A percentile compares a stretch with the other conserved stretches of the same genome.
Evolutionary conservation across 2,329 filamentous ascomycete species (phyloP).

Genomic region (Fusarium sp.): DNA sequence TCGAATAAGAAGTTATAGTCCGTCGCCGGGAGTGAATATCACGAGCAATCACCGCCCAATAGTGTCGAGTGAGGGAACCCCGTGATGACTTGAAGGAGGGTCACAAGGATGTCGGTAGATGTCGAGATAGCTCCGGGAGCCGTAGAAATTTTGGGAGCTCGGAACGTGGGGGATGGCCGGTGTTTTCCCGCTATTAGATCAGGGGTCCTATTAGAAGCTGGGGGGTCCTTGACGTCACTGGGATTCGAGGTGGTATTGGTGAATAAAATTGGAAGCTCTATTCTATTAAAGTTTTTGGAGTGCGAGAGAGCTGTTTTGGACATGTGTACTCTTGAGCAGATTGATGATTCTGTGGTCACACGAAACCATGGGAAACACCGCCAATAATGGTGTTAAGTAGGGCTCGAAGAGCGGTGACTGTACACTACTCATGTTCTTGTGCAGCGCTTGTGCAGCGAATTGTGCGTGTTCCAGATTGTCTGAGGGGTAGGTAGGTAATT

Average conservation of each 20-base stretch:
- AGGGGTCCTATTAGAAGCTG: slow-evolving; percentile 18
- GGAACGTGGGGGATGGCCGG: slow-evolving; percentile 39
- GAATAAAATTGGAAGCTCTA: not conserved
- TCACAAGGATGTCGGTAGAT: slow-evolving; percentile 21
- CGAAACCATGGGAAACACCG: not conserved
- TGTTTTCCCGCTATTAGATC: slow-evolving; percentile 32
- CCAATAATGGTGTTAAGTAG: not conserved
- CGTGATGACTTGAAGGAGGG: slow-evolving; percentile 29
- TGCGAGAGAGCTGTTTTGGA: not conserved
- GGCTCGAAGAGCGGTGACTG: not conserved
- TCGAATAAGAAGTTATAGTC: not conserved
- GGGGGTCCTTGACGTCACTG: slow-evolving; percentile 31
- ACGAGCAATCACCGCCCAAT: slow-evolving; percentile 29
- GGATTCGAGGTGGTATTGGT: not conserved
- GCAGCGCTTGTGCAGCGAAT: not conserved
- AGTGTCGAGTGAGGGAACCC: slow-evolving; percentile 26
- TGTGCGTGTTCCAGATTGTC: not conserved
- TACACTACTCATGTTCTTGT: not conserved
- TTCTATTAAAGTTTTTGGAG: not conserved
- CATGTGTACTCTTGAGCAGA: not conserved
- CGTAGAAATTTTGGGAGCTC: slow-evolving; percentile 34
- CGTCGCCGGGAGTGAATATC: slow-evolving; percentile 1
- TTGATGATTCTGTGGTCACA: not conserved
- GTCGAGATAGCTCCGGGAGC: slow-evolving; percentile 20
- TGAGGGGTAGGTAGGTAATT: not conserved